Conservation (phyloP, 306 rosid genomes). For the Arachis stenosperma region DNA sequence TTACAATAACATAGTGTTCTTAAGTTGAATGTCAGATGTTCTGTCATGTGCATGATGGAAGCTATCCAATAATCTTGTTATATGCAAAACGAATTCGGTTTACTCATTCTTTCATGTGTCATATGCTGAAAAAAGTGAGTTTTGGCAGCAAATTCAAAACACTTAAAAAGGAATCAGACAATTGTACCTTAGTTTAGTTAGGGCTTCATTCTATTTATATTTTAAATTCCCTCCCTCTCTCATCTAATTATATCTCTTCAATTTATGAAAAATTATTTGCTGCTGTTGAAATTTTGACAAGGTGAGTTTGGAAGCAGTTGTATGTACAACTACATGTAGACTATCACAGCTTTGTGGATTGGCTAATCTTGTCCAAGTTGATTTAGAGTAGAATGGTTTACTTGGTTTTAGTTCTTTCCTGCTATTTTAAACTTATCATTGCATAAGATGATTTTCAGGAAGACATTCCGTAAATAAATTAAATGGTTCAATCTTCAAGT, state of each 20-base stretch:
- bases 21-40: neutral
- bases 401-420: neutral
- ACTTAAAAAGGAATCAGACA: neutral
- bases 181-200: neutral
- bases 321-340: neutral
- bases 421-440: neutral
- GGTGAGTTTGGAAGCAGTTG: neutral
- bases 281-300: neutral
- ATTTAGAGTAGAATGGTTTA: conserved; percentile 16
- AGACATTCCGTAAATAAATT: neutral
- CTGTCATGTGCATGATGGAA: neutral
- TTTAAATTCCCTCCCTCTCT: neutral
- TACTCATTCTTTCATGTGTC: neutral
- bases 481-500: neutral
- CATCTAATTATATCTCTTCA: neutral
- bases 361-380: conserved; percentile 18
- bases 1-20: neutral
- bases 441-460: neutral
- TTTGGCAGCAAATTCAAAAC: neutral
- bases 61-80: neutral
- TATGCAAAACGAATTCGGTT: neutral
- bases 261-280: neutral
- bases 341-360: neutral
- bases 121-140: neutral
- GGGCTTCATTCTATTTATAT: neutral